These are phyloP conservation scores for Phaeoacremonium minimum DNA, from an alignment of 2,329 filamentous ascomycete species.

Conservation along the genomic window DNA sequence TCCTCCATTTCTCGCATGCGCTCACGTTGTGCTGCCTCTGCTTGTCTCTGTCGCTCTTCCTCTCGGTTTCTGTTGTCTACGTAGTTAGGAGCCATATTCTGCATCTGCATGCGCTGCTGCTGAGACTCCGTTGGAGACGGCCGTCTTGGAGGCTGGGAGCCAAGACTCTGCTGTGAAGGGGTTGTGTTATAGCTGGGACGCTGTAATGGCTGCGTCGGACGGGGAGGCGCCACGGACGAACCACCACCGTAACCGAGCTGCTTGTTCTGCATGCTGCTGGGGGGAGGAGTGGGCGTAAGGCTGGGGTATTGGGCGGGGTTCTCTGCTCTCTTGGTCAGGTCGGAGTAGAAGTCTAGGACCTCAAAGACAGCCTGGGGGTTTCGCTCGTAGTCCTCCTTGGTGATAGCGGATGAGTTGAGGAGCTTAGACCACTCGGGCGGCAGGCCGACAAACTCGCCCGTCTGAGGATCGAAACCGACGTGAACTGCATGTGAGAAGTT, in stretches of 20 bases:
- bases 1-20: conserved; percentile 56
- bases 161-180: conserved; percentile 26
- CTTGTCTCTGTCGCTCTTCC: conserved; percentile 58
- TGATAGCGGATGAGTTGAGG: conserved; percentile 92
- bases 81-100: conserved; percentile 51
- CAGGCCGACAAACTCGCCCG: conserved; percentile 89
- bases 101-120: conserved; percentile 55
- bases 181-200: conserved; percentile 35
- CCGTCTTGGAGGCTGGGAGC: conserved; percentile 33
- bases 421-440: conserved; percentile 97
- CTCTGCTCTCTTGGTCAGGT: conserved; percentile 72
- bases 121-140: conserved; percentile 39
- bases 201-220: conserved; percentile 57
- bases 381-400: conserved; percentile 96
- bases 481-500: conserved; percentile 98
- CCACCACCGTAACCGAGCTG: conserved; percentile 56
- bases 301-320: conserved; percentile 66
- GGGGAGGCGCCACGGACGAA: conserved; percentile 61
- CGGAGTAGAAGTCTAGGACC: conserved; percentile 80
- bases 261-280: conserved; percentile 53
- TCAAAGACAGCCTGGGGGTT: conserved; percentile 85
- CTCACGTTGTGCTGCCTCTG: conserved; percentile 52
- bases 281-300: conserved; percentile 63
- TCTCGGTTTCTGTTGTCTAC: conserved; percentile 44
- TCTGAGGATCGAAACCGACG: conserved; percentile 93